Evolutionary conservation across 169 alveolate species (phyloP).

Genomic region (Amoebophrya sp.): DNA sequence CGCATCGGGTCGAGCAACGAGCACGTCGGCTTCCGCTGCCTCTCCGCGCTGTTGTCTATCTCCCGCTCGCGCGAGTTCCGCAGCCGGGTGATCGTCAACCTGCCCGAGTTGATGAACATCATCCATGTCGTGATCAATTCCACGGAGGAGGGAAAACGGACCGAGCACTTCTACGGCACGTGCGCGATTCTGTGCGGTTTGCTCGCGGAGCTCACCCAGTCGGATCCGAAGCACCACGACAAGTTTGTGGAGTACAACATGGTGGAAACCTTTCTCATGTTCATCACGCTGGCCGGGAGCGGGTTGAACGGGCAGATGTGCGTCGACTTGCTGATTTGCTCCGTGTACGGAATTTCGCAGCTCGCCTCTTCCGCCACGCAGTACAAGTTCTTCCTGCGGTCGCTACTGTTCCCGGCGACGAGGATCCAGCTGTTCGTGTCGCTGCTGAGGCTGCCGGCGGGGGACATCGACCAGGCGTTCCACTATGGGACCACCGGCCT

Average conservation of each 20-base stretch:
- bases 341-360: constrained; percentile 26
- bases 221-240: constrained; percentile 24
- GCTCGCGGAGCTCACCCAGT: constrained; percentile 24
- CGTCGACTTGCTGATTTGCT: constrained; percentile 25
- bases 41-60: constrained; percentile 24
- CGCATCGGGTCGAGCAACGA: not conserved
- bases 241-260: not conserved
- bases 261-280: not conserved
- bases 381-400: not conserved
- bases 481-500: constrained; percentile 12
- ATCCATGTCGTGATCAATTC: constrained; percentile 18
- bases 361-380: constrained; percentile 7
- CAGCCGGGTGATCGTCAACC: constrained; percentile 16
- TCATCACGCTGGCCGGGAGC: not conserved
- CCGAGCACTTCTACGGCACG: constrained; percentile 24
- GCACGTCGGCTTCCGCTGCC: constrained; percentile 17
- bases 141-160: constrained; percentile 8
- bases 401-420: constrained; percentile 26
- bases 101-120: constrained; percentile 24
- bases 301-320: constrained; percentile 22
- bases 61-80: not conserved
- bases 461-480: constrained; percentile 2
- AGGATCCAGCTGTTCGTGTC: constrained; percentile 27
- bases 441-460: constrained; percentile 25
- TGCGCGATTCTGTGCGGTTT: constrained; percentile 26